Percentiles rank a stretch among this genome's conserved stretches.
Evolutionary conservation across 352 stramenopile genomes (phyloP).

Genomic region (Plasmopara muralis): DNA sequence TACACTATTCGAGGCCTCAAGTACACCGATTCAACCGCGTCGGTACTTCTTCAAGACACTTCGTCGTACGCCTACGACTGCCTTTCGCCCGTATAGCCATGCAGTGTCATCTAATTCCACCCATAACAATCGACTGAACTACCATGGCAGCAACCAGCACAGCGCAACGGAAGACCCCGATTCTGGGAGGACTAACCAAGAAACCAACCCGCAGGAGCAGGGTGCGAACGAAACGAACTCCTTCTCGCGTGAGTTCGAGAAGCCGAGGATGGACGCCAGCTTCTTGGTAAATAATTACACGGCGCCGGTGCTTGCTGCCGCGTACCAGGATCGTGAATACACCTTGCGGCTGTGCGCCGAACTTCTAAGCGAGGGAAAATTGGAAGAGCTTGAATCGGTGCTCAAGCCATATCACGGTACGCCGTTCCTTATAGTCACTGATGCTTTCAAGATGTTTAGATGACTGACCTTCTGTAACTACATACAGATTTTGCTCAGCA

Average conservation of each 20-base stretch:
- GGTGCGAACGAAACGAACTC: conserved; percentile 21
- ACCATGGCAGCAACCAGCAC: conserved; percentile 24
- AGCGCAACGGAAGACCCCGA: conserved; percentile 4
- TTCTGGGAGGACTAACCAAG: conserved; percentile 1
- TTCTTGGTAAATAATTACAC: conserved; percentile 97
- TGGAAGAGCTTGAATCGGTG: conserved; percentile 61
- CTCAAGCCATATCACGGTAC: conserved; percentile 74
- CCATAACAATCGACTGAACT: conserved; percentile 10
- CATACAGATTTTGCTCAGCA: conserved; percentile 41
- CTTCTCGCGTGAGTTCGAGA: conserved; percentile 65
- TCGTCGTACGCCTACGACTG: conserved; percentile 7
- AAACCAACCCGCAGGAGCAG: conserved; percentile 3
- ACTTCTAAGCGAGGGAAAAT: conserved; percentile 63
- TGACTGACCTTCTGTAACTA: not conserved
- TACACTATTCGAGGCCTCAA: conserved; percentile 11
- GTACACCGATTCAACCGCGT: not conserved
- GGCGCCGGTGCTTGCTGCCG: conserved; percentile 89
- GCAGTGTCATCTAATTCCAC: conserved; percentile 2
- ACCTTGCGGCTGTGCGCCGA: conserved; percentile 70
- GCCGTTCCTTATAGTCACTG: not conserved
- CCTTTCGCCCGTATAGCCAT: conserved; percentile 1
- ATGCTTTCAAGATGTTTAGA: not conserved
- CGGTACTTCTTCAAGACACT: not conserved
- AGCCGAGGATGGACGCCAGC: conserved; percentile 59
- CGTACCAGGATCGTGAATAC: conserved; percentile 91